Evolutionary conservation across 148 eudicot species (phyloP), one percentile per base, ranked within the genome.

Genomic region (Chenopodium formosanum): DNA sequence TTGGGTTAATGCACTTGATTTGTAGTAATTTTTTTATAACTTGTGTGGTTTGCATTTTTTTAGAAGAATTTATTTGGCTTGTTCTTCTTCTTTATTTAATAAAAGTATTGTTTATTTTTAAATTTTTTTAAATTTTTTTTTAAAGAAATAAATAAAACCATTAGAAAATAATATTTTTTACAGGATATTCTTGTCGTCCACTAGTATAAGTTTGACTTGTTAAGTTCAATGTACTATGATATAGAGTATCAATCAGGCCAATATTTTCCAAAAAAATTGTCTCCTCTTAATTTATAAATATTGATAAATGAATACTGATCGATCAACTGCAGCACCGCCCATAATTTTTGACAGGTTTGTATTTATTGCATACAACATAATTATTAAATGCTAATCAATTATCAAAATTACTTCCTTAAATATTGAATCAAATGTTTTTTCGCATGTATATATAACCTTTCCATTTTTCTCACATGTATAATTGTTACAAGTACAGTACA

Each of bases 311-410:
- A 47, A n/a, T 46, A n/a, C 75, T 44, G 75, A 10, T 40, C 53
- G 75, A 10, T 40, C 53, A 72, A 40, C 53, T 73, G 58, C 58
- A 73, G 25, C 76, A 73, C 76, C 58, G 76, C 58, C 75, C 76
- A 46, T 40, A 4, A 1, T 10, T 73, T 2, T 73, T 10, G 25
- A 72, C 32, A 44, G 75, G 17, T 72, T 9, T 72, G 53, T 72
- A 50, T 70, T 70, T 22, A 8, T 37, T 4, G 19, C 48, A 48
- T 48, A 9, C 52, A 12, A 48, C 13, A 9, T 37, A 37, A 37
- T 37, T 37, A 37, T 4, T 37, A 37, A 37, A 37, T 37, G 44
- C 44, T 5, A 37, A 37, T 37, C 44, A 37, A 37, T 37, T 6
- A 37, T 37, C 44, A 37, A 37, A 37, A 37, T 37, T 37, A 37